These are phyloP conservation scores for Pseudisothecium myosuroides DNA, from an alignment of 225 moss, liverwort and hornwort genomes.

Conservation along the genomic window DNA sequence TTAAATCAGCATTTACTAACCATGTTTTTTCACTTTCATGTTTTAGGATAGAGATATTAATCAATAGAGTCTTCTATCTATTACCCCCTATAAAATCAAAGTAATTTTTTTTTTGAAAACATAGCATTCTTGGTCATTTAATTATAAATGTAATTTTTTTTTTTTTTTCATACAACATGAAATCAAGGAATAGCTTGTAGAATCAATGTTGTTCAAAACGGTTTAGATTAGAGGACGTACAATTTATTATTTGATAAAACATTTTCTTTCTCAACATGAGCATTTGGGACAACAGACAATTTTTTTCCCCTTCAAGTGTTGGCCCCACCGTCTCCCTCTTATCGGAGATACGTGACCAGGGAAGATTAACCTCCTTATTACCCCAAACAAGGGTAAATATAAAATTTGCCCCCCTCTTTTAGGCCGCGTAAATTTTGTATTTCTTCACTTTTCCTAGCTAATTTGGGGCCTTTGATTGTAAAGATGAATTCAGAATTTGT, in stretches of 20 bases:
- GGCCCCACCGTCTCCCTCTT: no score
- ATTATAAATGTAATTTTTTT: background rate
- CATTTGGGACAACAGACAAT: accelerated
- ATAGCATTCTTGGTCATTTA: background rate
- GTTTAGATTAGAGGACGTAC: background rate
- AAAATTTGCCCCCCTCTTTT: no score
- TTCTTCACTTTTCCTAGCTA: no score
- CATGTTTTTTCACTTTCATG: background rate
- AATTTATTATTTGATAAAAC: background rate
- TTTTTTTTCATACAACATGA: background rate
- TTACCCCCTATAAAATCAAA: background rate
- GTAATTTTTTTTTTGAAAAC: background rate
- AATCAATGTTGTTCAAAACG: background rate
- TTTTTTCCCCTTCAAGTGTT: background rate
- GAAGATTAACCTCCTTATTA: no score
- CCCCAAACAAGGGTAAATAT: no score
- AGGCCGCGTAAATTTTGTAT: no score
- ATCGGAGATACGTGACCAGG: no score
- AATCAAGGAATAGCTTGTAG: background rate
- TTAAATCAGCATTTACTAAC: background rate
- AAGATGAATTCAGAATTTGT: no score
- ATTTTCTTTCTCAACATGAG: background rate
- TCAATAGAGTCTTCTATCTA: background rate
- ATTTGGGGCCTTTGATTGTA: no score
- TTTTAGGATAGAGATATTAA: background rate